Evolutionary conservation across 306 rosid genomes (phyloP).

Genomic region (Astragalus glycyphyllos): DNA sequence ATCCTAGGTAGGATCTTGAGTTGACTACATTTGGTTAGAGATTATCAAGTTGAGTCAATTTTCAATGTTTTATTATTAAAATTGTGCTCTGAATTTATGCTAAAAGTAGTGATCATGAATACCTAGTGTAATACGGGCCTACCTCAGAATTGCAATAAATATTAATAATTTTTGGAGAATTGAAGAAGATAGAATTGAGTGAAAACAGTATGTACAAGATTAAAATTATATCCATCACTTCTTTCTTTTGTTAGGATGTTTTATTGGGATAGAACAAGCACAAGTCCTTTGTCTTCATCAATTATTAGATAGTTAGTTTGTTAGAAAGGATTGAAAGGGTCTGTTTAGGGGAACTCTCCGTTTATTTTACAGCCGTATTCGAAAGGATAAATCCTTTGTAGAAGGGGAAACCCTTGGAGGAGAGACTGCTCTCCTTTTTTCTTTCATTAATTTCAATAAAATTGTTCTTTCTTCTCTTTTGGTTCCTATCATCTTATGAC

Average conservation of each 20-base stretch:
- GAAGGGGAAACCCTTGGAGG: conserved; percentile 3
- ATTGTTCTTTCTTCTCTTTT: background rate
- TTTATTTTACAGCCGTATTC: background rate
- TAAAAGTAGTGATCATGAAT: background rate
- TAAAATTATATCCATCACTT: background rate
- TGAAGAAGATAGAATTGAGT: background rate
- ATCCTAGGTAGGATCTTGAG: too few relatives aligned
- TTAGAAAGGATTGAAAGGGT: background rate
- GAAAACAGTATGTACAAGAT: conserved; percentile 1
- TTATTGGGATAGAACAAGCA: background rate
- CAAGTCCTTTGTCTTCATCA: background rate
- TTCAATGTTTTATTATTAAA: background rate
- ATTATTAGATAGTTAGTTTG: background rate
- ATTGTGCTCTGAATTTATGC: conserved; percentile 6
- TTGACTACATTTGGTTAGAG: background rate
- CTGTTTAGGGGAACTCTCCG: background rate
- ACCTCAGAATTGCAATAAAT: background rate
- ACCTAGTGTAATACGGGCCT: background rate
- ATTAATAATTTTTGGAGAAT: background rate
- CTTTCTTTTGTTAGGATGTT: background rate
- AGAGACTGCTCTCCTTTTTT: background rate
- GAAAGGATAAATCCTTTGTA: background rate
- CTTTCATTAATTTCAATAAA: background rate
- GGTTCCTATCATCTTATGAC: background rate
- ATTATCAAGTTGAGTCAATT: background rate